Base-by-base conservation (phyloP, 441 rosid species). In the Syzygium malaccense region DNA sequence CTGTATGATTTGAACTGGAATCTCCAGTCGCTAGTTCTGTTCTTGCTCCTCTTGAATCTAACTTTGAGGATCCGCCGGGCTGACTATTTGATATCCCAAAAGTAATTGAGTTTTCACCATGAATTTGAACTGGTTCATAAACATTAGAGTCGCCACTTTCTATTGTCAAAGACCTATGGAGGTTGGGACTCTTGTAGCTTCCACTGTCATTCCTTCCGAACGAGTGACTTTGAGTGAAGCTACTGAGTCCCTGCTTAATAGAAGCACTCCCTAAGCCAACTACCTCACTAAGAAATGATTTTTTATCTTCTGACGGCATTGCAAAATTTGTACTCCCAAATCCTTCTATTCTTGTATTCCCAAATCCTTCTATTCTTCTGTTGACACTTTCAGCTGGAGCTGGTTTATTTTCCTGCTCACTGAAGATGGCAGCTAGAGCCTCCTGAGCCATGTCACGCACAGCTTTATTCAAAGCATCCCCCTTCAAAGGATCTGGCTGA, bases 381-480 rank as follows among this genome's bases (percentile, higher is more conserved):
- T 92, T 94, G 89, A 95, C 91, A 54, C 92, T 94, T 88, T 94
- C 97, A 11, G 95, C 89, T 87, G 96, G 93, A 86, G 96, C 92
- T 45, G 97, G 93, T 86, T 93, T 94, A 86, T 89, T 95, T 62
- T 92, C 92, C 93, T 97, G 98, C 90, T 96, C 99, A 1, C 96
- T 93, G 86, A 98, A 98, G 64, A 98, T 94, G 87, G 97, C 96
- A 90, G 97, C 93, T 85, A 98, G 91, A 85, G 97, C 91, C 90
- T 98, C 99, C n/a, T 96, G 98, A 91, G 99, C 98, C 32, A 95
- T 96, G 48, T 97, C 99, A 89, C 99, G 91, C 89, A 98, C 98
- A 87, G 99, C 98, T 94, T 98, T 98, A 90, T 98, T 98, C 87
- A 94, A 98, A 11, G 99, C 97, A 94, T 97, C 99, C 26, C 99